phyloP scores from a whole-genome alignment of 441 rosid genomes.

The Adansonia grandidieri region DNA sequence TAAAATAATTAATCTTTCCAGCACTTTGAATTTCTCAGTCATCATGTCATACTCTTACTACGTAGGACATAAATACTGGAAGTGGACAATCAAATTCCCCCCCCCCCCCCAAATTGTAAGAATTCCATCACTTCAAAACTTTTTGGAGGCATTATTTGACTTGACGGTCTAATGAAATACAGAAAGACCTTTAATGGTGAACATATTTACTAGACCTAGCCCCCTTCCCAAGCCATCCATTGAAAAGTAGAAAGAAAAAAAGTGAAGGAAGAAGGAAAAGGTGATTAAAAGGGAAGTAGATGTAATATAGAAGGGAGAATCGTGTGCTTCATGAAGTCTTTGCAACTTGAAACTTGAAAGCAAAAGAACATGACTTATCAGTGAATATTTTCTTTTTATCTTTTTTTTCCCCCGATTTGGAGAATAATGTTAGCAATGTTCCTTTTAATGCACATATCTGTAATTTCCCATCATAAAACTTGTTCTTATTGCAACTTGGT shows the following conservation, averaged over 20 bases:
- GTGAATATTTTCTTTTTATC: no score
- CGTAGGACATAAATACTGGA: no score
- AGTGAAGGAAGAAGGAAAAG: background rate
- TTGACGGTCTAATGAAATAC: no score
- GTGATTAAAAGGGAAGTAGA: background rate
- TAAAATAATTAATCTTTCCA: background rate
- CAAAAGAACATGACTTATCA: no score
- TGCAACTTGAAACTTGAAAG: constrained; percentile 9
- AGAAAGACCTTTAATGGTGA: no score
- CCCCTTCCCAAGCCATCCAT: background rate
- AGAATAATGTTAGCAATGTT: background rate
- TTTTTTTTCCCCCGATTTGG: background rate
- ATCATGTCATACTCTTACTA: no score
- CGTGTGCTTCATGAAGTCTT: background rate
- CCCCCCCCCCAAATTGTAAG: no score
- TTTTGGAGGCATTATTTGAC: no score
- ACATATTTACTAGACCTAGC: no score
- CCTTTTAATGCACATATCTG: background rate
- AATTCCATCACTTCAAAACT: no score
- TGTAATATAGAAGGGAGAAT: background rate
- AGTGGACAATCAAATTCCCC: no score
- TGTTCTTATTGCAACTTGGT: background rate
- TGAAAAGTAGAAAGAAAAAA: background rate
- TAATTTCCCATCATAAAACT: background rate
- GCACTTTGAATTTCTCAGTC: no score